Conservation (phyloP, 2,329 filamentous ascomycete species). For the Orbilia oligospora region DNA sequence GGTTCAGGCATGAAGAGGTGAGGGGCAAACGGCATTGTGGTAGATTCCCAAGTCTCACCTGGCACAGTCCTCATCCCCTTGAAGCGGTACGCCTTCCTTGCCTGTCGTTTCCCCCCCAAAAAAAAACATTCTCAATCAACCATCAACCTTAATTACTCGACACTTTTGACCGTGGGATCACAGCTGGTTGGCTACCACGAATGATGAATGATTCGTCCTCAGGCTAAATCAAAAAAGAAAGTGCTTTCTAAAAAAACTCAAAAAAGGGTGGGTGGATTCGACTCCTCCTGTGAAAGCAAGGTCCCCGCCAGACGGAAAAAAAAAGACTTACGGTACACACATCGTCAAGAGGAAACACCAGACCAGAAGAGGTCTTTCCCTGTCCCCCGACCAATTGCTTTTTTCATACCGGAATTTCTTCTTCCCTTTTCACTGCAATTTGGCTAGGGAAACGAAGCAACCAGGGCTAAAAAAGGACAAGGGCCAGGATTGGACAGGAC, state of each 20-base stretch:
- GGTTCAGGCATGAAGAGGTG: slow-evolving; percentile 49
- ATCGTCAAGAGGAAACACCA: slow-evolving; percentile 1
- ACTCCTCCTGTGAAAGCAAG: slow-evolving; percentile 4
- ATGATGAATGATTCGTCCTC: slow-evolving; percentile 1
- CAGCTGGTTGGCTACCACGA: slow-evolving; percentile 39
- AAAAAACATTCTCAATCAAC: slow-evolving; percentile 15
- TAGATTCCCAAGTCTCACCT: slow-evolving; percentile 27
- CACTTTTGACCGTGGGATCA: slow-evolving; percentile 32
- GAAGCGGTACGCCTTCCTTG: slow-evolving; percentile 40
- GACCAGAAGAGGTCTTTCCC: slow-evolving; percentile 10
- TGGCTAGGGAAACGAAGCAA: slow-evolving; percentile 30
- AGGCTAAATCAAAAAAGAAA: slow-evolving; percentile 41
- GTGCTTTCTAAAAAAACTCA: slow-evolving; percentile 1
- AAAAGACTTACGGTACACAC: too few relatives aligned
- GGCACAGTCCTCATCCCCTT: slow-evolving; percentile 22
- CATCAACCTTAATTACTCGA: slow-evolving; percentile 9
- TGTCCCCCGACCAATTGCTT: slow-evolving; percentile 6
- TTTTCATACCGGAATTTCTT: slow-evolving; percentile 25
- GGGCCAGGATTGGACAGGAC: slow-evolving; percentile 45
- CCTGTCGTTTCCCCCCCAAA: slow-evolving; percentile 13
- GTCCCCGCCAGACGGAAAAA: slow-evolving; percentile 8
- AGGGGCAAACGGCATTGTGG: slow-evolving; percentile 29
- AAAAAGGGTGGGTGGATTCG: slow-evolving; percentile 23
- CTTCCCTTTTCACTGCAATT: slow-evolving; percentile 23
- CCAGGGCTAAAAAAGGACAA: slow-evolving; percentile 38